Evolutionary conservation across 2,329 filamentous ascomycete species (phyloP), one percentile per base, ranked within the genome.

Genomic region (Talaromyces sp.): DNA sequence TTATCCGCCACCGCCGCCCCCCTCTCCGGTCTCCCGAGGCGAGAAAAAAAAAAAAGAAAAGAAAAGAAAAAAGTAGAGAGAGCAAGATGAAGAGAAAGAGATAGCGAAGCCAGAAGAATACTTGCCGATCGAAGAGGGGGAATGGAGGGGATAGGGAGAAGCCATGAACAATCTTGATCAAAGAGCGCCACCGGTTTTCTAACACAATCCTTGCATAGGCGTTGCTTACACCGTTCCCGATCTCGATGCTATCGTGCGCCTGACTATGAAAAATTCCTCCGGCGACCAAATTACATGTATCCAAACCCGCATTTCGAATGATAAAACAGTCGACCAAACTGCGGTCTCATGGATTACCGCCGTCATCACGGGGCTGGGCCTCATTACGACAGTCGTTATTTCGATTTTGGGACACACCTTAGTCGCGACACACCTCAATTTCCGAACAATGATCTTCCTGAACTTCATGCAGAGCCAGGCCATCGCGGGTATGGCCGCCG

Each of bases 401-500:
- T 96, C 91, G 29, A 91, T 91, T 43, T 79, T 97, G 7, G 93
- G 93, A 11, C 91, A 97, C 73, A 90, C 90, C 41, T 97, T 96
- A 71, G 93, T 93, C 14, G 92, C 93, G 46, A 91, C 93, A 43
- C 93, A 97, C 73, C 89, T 97, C 58, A 92, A 92, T 49, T 89
- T 92, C 56, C 96, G 95, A 68, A 91, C 93, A 3, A 82, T 97
- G 59, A 92, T 92, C 14, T 85, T 97, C 37, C 95, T 96, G 69
- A 85, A 88, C 55, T 97, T 94, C 75, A 96, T 97, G 80, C 93
- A 97, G 75, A 86, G 90, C 6, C 91, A 96, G 75, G 92, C 93
- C 24, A 91, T 97, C 75, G 80, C 95, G 64, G 92, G 92, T 57
- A 86, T 96, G 73, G 89, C 87, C 47, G 84, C 88, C 13, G 86